A percentile compares a stretch with the other conserved stretches of the same genome.
phyloP scores from a whole-genome alignment of 208 protist species.

The Eutreptiella sp. region DNA sequence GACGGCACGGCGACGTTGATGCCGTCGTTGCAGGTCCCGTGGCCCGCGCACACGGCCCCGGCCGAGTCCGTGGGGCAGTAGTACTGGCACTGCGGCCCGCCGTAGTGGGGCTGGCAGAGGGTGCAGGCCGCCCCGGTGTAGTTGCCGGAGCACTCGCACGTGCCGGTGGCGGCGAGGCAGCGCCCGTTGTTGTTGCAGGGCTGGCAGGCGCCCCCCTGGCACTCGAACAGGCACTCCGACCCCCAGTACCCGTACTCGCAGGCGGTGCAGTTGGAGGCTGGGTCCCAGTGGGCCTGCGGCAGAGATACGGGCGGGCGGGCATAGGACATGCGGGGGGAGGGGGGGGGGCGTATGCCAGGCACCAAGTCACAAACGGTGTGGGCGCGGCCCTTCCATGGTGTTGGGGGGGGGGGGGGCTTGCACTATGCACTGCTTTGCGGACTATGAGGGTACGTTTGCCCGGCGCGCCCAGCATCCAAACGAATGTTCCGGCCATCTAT shows the following conservation, averaged over 20 bases:
- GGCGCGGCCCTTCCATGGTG: no score
- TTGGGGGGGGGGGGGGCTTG: no score
- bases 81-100: background rate
- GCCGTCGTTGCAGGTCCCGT: constrained; percentile 23
- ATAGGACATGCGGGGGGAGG: no score
- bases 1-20: background rate
- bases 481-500: no score
- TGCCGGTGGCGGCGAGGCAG: constrained; percentile 6
- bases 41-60: background rate
- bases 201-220: constrained; percentile 3
- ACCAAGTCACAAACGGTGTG: no score
- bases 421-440: no score
- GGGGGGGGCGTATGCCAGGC: no score
- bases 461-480: no score
- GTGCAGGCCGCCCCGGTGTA: background rate
- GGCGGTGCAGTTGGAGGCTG: constrained; percentile 5
- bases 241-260: constrained; percentile 20
- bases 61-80: background rate
- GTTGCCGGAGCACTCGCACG: background rate
- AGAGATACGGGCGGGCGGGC: no score
- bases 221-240: constrained; percentile 5
- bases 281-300: no score
- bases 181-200: constrained; percentile 14
- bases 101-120: background rate
- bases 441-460: no score